Percentiles rank a stretch among this genome's conserved stretches.
Evolutionary conservation across 2,329 filamentous ascomycete genomes (phyloP).

Genomic region (Cercospora brassicicola): DNA sequence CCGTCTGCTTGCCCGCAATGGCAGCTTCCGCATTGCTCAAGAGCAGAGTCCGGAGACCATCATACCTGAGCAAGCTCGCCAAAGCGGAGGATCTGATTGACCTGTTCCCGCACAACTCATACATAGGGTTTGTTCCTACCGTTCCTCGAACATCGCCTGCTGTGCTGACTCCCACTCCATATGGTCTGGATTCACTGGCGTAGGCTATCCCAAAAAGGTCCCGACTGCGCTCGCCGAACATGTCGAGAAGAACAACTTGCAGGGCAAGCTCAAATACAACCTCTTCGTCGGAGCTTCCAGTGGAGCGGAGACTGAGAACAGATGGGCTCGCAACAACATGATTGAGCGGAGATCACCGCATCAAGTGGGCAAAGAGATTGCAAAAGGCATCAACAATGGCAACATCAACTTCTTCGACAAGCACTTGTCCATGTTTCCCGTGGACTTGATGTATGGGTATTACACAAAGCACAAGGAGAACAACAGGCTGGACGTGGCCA

Average conservation of each 20-base stretch:
- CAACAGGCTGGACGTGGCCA: slow-evolving; percentile 75
- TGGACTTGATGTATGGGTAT: slow-evolving; percentile 72
- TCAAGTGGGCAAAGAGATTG: slow-evolving; percentile 86
- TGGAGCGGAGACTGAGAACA: slow-evolving; percentile 85
- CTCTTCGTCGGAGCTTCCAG: slow-evolving; percentile 89
- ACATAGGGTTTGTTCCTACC: slow-evolving; percentile 65
- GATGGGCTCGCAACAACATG: slow-evolving; percentile 88
- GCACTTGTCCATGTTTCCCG: slow-evolving; percentile 88
- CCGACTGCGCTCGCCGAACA: slow-evolving; percentile 82
- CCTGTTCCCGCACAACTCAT: slow-evolving; percentile 79
- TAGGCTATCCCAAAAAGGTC: slow-evolving; percentile 65
- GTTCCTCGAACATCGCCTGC: not conserved
- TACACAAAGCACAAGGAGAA: slow-evolving; percentile 78
- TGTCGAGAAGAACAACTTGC: slow-evolving; percentile 80
- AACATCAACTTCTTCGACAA: slow-evolving; percentile 92
- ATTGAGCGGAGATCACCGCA: slow-evolving; percentile 82
- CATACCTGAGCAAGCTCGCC: slow-evolving; percentile 76
- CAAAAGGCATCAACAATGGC: slow-evolving; percentile 86
- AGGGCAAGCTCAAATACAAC: slow-evolving; percentile 81
- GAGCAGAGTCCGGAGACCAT: slow-evolving; percentile 71
- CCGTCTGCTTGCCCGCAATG: no score
- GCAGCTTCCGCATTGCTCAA: slow-evolving; percentile 65
- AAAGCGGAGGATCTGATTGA: slow-evolving; percentile 76
- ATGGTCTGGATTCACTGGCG: slow-evolving; percentile 88
- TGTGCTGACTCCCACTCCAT: not conserved